Evolutionary conservation across 2,329 filamentous ascomycete genomes (phyloP).

Genomic region (Elsinoe necatrix): DNA sequence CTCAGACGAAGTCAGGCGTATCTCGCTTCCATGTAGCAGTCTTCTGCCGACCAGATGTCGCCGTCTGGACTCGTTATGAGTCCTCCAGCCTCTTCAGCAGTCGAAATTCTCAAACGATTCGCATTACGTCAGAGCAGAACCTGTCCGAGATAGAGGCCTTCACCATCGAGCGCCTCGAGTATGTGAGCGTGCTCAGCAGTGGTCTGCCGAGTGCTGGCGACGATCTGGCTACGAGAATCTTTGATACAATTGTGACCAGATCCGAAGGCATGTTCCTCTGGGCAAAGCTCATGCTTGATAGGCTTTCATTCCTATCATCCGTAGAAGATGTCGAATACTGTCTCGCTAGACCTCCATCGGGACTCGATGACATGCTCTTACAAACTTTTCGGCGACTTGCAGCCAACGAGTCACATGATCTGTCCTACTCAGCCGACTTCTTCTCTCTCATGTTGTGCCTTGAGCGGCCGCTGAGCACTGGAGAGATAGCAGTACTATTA

Average conservation of each 20-base stretch:
- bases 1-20: background rate
- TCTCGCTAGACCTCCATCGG: background rate
- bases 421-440: background rate
- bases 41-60: slow-evolving; percentile 6
- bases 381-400: background rate
- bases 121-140: background rate
- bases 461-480: background rate
- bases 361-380: background rate
- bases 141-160: background rate
- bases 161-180: background rate
- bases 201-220: background rate
- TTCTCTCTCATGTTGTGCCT: background rate
- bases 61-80: background rate
- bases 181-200: background rate
- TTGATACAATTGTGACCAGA: background rate
- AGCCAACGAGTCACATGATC: background rate
- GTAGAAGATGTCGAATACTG: background rate
- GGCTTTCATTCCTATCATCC: background rate
- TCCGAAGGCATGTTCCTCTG: slow-evolving; percentile 6
- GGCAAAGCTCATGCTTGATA: slow-evolving; percentile 2
- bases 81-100: background rate
- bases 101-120: background rate
- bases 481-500: background rate
- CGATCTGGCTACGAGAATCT: background rate
- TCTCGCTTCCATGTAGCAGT: background rate